Evolutionary conservation across 352 stramenopile species (phyloP).

Genomic region (Pythium rhizo-oryzae): DNA sequence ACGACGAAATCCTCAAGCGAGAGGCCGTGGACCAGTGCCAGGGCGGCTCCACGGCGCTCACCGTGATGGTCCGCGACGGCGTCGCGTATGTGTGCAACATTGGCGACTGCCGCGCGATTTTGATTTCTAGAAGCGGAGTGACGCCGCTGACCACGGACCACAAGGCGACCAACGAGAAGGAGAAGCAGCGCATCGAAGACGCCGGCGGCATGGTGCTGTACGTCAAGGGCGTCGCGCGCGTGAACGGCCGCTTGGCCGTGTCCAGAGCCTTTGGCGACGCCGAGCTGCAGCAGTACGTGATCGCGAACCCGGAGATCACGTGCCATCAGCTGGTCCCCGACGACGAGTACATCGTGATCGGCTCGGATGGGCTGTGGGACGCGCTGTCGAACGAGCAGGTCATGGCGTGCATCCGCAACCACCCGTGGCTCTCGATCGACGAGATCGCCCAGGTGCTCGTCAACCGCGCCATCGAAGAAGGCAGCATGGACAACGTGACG

Average conservation of each 20-base stretch:
- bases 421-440: slow-evolving; percentile 63
- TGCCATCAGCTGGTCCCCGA: slow-evolving; percentile 44
- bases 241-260: slow-evolving; percentile 73
- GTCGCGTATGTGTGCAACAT: slow-evolving; percentile 70
- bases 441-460: slow-evolving; percentile 66
- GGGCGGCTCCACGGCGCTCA: slow-evolving; percentile 67
- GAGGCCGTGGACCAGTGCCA: slow-evolving; percentile 49
- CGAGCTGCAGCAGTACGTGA: slow-evolving; percentile 62
- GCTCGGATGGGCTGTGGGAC: slow-evolving; percentile 80
- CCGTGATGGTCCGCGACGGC: slow-evolving; percentile 54
- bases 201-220: slow-evolving; percentile 74
- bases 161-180: slow-evolving; percentile 65
- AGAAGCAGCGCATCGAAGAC: slow-evolving; percentile 73
- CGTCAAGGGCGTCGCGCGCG: slow-evolving; percentile 68
- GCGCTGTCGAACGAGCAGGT: slow-evolving; percentile 73
- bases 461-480: slow-evolving; percentile 69
- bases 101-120: slow-evolving; percentile 73
- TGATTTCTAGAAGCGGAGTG: slow-evolving; percentile 47
- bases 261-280: slow-evolving; percentile 72
- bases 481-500: slow-evolving; percentile 79
- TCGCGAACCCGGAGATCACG: slow-evolving; percentile 65
- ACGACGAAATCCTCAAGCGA: slow-evolving; percentile 68
- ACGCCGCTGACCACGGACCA: slow-evolving; percentile 72
- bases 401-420: slow-evolving; percentile 57
- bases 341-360: slow-evolving; percentile 80